phyloP scores from a whole-genome alignment of 2,329 filamentous ascomycete genomes.

The Knufia fluminis region DNA sequence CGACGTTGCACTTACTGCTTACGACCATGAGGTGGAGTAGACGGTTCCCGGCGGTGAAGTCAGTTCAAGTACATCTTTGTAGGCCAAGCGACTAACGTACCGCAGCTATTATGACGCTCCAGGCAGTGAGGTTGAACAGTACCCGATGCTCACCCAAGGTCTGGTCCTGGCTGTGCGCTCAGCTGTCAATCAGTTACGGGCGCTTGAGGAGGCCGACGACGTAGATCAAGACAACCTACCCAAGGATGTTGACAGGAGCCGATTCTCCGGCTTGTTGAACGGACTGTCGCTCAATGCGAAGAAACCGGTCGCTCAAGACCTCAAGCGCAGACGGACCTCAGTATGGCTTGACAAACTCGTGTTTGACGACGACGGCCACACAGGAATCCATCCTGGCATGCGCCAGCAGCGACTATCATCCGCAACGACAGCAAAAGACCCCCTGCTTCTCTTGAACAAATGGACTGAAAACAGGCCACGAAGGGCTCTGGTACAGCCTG shows the following conservation, averaged over 20 bases:
- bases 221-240: not conserved
- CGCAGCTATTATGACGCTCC: not conserved
- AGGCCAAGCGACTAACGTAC: not conserved
- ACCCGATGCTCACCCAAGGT: slow-evolving; percentile 8
- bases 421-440: slow-evolving; percentile 1
- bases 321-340: not conserved
- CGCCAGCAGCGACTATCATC: slow-evolving; percentile 8
- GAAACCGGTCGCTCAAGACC: not conserved
- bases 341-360: slow-evolving; percentile 9
- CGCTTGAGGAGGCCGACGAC: slow-evolving; percentile 7
- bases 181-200: not conserved
- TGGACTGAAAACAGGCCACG: slow-evolving; percentile 7
- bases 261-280: not conserved
- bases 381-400: slow-evolving; percentile 4
- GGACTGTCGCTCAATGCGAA: slow-evolving; percentile 1
- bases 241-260: not conserved
- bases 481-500: not conserved
- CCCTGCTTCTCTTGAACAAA: slow-evolving; percentile 1
- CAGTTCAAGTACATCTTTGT: too few relatives aligned
- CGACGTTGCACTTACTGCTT: slow-evolving; percentile 6
- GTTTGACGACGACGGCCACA: not conserved
- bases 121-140: not conserved
- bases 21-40: slow-evolving; percentile 6
- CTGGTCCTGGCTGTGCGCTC: slow-evolving; percentile 1
- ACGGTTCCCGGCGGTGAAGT: not conserved